These are phyloP conservation scores for Xylaria digitata DNA, from an alignment of 2,329 filamentous ascomycete genomes.

Conservation along the genomic window DNA sequence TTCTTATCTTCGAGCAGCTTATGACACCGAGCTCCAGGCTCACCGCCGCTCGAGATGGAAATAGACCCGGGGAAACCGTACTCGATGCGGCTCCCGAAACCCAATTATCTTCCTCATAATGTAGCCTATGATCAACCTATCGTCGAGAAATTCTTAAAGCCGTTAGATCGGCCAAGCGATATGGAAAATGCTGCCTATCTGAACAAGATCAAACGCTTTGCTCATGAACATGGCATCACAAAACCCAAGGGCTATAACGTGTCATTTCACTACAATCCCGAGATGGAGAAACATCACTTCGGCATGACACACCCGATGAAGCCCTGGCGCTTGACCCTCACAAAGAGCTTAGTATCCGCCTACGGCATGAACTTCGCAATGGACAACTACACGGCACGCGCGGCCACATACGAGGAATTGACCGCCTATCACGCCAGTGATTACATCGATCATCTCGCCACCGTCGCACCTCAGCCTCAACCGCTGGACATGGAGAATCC, in stretches of 20 bases:
- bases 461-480: conserved; percentile 72
- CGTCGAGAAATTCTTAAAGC: conserved; percentile 63
- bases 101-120: conserved; percentile 70
- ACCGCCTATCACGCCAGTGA: conserved; percentile 87
- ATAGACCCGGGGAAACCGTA: conserved; percentile 58
- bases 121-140: conserved; percentile 61
- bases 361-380: conserved; percentile 97
- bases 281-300: conserved; percentile 97
- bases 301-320: conserved; percentile 99
- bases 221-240: conserved; percentile 75
- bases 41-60: conserved; percentile 50
- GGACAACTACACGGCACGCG: conserved; percentile 89
- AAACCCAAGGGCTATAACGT: conserved; percentile 88
- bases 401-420: conserved; percentile 88
- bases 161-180: conserved; percentile 63
- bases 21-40: not conserved
- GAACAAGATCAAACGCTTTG: conserved; percentile 67
- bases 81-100: conserved; percentile 65
- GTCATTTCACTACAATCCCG: conserved; percentile 94
- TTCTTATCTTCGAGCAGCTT: not conserved
- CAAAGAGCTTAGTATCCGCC: conserved; percentile 92
- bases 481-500: conserved; percentile 73
- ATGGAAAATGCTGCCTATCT: conserved; percentile 67
- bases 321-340: conserved; percentile 94
- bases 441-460: conserved; percentile 89